Evolutionary conservation across 257 asterid species (phyloP), one percentile per base, ranked within the genome.

Genomic region (Nicotiana noctiflora): DNA sequence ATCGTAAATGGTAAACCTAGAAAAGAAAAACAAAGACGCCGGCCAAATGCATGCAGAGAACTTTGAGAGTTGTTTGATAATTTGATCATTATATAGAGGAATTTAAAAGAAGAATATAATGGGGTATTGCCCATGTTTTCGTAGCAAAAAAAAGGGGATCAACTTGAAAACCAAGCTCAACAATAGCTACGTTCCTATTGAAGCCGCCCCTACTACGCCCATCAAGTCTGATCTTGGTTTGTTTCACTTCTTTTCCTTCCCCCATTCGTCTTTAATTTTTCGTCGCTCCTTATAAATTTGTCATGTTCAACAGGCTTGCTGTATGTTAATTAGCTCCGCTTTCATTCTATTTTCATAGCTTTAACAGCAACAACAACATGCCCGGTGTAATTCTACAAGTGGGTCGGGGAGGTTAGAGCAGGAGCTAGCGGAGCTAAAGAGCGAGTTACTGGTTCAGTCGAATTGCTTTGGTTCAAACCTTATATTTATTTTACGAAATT

Each of bases 51-150:
- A 21, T 55, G 66, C 66, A 40, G 6, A 40, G 32, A 34, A 44
- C 25, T 56, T 51, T 12, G 18, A 13, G 17, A 11, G 2, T 12
- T 51, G 14, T 11, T 51, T 51, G 17, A 51, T 51, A 51, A 51
- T 51, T 6, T 40, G 49, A 40, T 40, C 49, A 40, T 40, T 40
- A 40, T 8, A 40, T 40, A 40, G 49, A 40, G 49, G 10, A 37
- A 34, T 4, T 6, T 37, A 37, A 37, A 37, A 37, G 49, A 40
- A 40, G 11, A 40, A 40, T 8, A 40, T 2, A 40, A 83, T 84
- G 86, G 86, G 80, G 37, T 65, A 49, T 25, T 76, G 84, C 59
- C 79, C 77, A 59, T 84, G 82, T 68, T 81, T 81, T 44, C 61
- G 80, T 23, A 76, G 80, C 56, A 60, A 77, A 27, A 81, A 46